Evolutionary conservation across 1,139 yeast genomes (phyloP).

Genomic region (Suhomyces choctaworum): DNA sequence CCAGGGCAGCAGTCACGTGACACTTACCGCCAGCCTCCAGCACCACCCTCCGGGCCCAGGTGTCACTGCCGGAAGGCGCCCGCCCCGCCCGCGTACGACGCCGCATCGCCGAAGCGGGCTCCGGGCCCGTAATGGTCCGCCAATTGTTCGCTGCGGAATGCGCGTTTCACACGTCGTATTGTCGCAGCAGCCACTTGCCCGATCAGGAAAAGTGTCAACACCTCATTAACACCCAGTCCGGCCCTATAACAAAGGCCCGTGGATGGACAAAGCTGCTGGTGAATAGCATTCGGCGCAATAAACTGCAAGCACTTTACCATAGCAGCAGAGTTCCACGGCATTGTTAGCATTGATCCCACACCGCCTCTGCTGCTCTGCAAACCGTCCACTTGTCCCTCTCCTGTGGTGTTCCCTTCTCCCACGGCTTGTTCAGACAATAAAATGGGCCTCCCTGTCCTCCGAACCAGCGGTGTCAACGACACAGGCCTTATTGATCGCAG

Average conservation of each 20-base stretch:
- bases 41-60: too few relatives aligned
- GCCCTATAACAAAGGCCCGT: slow-evolving; percentile 4
- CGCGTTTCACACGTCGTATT: neutral
- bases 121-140: neutral
- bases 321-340: neutral
- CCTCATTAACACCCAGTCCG: slow-evolving; percentile 1
- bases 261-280: neutral
- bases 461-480: slow-evolving; percentile 25
- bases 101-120: neutral
- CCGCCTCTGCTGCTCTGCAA: neutral
- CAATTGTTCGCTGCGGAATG: neutral
- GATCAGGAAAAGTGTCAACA: slow-evolving; percentile 5
- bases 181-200: slow-evolving; percentile 2
- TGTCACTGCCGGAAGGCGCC: too few relatives aligned
- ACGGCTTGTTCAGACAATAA: neutral
- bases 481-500: slow-evolving; percentile 20
- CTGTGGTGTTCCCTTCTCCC: neutral
- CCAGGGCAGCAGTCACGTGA: too few relatives aligned
- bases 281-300: neutral
- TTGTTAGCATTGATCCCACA: slow-evolving; percentile 5
- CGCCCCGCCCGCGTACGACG: too few relatives aligned
- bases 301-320: slow-evolving; percentile 11
- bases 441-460: slow-evolving; percentile 7
- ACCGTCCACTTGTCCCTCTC: neutral
- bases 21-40: too few relatives aligned